phyloP scores from a whole-genome alignment of 2,329 filamentous ascomycete genomes.

The Dactylellina sp. region DNA sequence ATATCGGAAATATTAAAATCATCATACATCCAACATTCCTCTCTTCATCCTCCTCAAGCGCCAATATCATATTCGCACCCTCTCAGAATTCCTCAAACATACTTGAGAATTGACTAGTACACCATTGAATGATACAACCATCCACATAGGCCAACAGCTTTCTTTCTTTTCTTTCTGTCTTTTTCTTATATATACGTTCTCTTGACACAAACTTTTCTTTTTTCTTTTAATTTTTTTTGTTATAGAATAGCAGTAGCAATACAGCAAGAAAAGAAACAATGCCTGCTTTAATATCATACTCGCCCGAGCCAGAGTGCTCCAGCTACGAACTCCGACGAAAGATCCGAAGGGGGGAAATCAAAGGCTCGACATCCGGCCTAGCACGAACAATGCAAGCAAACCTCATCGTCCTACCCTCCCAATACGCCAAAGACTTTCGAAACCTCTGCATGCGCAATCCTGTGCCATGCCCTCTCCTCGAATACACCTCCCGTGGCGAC shows the following conservation, averaged over 20 bases:
- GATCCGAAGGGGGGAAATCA: slow-evolving; percentile 49
- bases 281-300: slow-evolving; percentile 56
- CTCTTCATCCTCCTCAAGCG: slow-evolving; percentile 17
- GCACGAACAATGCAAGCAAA: slow-evolving; percentile 73
- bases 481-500: slow-evolving; percentile 66
- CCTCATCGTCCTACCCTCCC: slow-evolving; percentile 71
- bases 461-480: slow-evolving; percentile 72
- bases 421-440: slow-evolving; percentile 71
- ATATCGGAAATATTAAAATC: slow-evolving; percentile 33
- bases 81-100: slow-evolving; percentile 23
- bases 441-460: slow-evolving; percentile 72
- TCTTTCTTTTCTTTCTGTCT: slow-evolving; percentile 19
- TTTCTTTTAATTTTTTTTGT: neutral
- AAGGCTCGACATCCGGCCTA: slow-evolving; percentile 68
- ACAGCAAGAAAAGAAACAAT: slow-evolving; percentile 22
- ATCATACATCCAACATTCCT: slow-evolving; percentile 40
- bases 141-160: slow-evolving; percentile 20
- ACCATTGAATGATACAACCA: slow-evolving; percentile 36
- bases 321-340: slow-evolving; percentile 52
- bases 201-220: neutral
- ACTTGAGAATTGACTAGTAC: slow-evolving; percentile 24
- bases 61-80: slow-evolving; percentile 13
- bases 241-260: slow-evolving; percentile 39
- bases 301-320: slow-evolving; percentile 39
- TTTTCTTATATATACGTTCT: slow-evolving; percentile 13